Evolutionary conservation across 1,139 yeast species (phyloP).

Genomic region (Taphrina populina): DNA sequence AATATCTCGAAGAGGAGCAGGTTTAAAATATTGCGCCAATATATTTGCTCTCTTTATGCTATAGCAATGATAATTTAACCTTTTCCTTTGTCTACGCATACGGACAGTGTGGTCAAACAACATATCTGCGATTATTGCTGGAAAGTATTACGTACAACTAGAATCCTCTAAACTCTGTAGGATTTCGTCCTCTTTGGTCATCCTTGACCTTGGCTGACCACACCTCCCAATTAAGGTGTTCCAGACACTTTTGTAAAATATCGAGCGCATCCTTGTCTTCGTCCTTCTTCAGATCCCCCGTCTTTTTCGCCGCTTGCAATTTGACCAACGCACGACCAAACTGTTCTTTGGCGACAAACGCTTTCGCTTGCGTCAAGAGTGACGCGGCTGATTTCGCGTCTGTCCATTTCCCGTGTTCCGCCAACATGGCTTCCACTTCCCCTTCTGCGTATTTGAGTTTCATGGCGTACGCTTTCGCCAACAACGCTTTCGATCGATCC

Average conservation of each 20-base stretch:
- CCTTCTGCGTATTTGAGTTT: slow-evolving; percentile 5
- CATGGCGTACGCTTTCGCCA: slow-evolving; percentile 28
- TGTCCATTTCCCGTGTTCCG: slow-evolving; percentile 17
- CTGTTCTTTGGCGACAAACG: slow-evolving; percentile 9
- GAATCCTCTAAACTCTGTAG: slow-evolving; percentile 23
- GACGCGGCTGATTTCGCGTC: slow-evolving; percentile 21
- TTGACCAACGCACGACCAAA: slow-evolving; percentile 34
- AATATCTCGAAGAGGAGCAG: slow-evolving; percentile 40
- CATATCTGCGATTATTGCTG: too few species aligned
- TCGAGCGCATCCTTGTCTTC: slow-evolving; percentile 25
- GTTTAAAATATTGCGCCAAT: slow-evolving; percentile 6
- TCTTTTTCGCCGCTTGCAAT: slow-evolving; percentile 16
- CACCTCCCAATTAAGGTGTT: slow-evolving; percentile 10
- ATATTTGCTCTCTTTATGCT: slow-evolving; percentile 8
- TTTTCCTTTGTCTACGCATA: neutral
- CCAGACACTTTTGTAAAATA: neutral
- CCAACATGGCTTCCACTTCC: slow-evolving; percentile 11
- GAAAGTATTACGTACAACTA: too few species aligned
- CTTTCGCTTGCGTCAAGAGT: slow-evolving; percentile 18
- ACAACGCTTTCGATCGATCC: neutral
- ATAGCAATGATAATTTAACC: slow-evolving; percentile 19
- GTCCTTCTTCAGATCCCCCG: slow-evolving; percentile 19
- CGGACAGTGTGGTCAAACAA: too few species aligned
- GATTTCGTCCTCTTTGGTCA: slow-evolving; percentile 17
- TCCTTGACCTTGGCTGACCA: slow-evolving; percentile 20